phyloP scores from a whole-genome alignment of 129 eudicot genomes.

The Deinandra increscens region DNA sequence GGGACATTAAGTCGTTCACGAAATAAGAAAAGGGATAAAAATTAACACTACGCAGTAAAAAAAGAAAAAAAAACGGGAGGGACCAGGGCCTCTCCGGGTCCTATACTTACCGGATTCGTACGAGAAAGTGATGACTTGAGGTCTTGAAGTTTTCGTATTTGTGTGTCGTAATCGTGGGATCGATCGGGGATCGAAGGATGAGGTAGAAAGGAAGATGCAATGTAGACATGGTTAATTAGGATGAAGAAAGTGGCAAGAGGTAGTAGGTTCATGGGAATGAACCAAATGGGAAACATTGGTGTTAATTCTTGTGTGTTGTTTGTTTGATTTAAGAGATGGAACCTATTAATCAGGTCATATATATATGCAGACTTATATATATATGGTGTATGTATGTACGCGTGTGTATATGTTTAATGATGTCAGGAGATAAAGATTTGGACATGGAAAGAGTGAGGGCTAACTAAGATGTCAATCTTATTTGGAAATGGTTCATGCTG shows the following conservation, averaged over 20 bases:
- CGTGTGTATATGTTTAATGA: conserved; percentile 15
- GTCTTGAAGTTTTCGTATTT: conserved; percentile 30
- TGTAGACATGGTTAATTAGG: conserved; percentile 30
- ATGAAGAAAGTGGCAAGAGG: conserved; percentile 28
- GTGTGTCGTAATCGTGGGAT: conserved; percentile 18
- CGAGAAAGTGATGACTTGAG: conserved; percentile 21
- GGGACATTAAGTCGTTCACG: too few species aligned
- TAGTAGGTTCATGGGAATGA: conserved; percentile 18
- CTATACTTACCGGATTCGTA: conserved; percentile 24
- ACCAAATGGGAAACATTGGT: conserved; percentile 15
- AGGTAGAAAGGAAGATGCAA: conserved; percentile 14
- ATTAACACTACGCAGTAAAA: too few species aligned
- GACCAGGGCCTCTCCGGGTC: too few species aligned
- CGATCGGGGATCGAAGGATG: conserved; percentile 2
- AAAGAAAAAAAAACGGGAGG: too few species aligned
- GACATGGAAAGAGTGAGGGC: conserved; percentile 53
- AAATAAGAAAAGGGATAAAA: too few species aligned
- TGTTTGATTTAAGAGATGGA: conserved; percentile 23
- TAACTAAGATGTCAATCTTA: conserved; percentile 39
- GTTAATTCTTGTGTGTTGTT: conserved; percentile 15
- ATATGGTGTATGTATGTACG: background rate
- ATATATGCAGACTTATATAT: background rate
- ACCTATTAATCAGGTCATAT: background rate
- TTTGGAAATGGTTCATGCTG: conserved; percentile 30
- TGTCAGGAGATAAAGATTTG: conserved; percentile 26